These are phyloP conservation scores for Gonium pectorale DNA, from an alignment of 139 green algal species.

Conservation along the genomic window DNA sequence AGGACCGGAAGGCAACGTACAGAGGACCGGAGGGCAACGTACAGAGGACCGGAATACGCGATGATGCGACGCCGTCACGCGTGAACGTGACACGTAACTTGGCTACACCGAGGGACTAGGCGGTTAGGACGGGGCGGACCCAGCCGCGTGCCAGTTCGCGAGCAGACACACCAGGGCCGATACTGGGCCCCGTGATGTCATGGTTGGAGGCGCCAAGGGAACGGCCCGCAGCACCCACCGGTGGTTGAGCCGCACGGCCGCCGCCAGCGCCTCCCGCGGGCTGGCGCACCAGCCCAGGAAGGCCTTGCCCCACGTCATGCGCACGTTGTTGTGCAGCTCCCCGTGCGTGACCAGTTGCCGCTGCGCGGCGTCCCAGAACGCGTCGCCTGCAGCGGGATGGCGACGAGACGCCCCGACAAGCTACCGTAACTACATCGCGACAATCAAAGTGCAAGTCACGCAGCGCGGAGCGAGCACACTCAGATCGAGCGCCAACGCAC, in stretches of 20 bases:
- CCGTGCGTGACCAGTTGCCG: conserved; percentile 4
- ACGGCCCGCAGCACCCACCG: background rate
- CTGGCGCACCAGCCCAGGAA: conserved; percentile 3
- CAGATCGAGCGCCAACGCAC: no score
- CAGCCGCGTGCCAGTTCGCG: background rate
- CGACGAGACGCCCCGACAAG: no score
- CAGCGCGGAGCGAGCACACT: no score
- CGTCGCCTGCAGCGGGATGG: conserved; percentile 7
- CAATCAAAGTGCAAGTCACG: no score
- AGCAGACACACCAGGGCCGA: no score
- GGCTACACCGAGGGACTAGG: background rate
- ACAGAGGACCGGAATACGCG: no score
- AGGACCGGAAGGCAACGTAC: no score
- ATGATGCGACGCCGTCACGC: no score
- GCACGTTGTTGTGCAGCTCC: conserved; percentile 48
- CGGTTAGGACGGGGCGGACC: background rate
- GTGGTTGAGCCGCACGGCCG: conserved; percentile 28
- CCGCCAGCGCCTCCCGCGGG: background rate
- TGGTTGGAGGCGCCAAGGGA: no score
- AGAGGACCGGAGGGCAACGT: no score
- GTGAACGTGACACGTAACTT: background rate
- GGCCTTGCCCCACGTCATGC: conserved; percentile 44
- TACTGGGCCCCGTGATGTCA: no score
- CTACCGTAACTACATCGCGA: no score
- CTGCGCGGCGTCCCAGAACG: conserved; percentile 29